Base-by-base conservation (phyloP, 2,329 filamentous ascomycete species). In the Cladosporium phlei region DNA sequence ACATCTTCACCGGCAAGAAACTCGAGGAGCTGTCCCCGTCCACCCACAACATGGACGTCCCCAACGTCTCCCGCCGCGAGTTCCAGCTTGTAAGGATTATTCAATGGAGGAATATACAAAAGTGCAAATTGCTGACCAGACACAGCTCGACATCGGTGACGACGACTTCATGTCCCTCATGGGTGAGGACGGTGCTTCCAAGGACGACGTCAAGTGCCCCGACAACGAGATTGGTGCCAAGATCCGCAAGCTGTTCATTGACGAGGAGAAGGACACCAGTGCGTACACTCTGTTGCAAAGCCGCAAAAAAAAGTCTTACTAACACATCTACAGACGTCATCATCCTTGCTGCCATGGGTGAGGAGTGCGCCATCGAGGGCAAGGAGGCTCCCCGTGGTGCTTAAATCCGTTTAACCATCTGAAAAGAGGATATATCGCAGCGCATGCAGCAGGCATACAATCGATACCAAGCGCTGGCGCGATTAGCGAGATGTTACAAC, bases 1-100 rank as follows among this genome's bases (percentile, higher is more conserved):
- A 98, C 73, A 97, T 98, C 79, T 98, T 98, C 85, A 98, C 90
- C 59, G 80, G 80, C 82, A 98, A 96, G 88, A 98, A 98, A 85
- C 82, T 95, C 60, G 93, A 98, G 80, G 94, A 98, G 78, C 83
- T 98, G 55, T 96, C 85, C 74, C 93, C 93, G 63, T 98, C 93
- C 70, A 98, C 93, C 79, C 81, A 84, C 76, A 83, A 94, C 82
- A 94, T 94, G 88, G 88, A 98, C 67, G 93, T 98, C 62, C 94
- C 94, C 74, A 85, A 93, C 76, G 91, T 97, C 74, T 71, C 70
- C 64, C 90, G 91, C 67, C 80, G 79, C 73, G 91, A 96, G 79
- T 95, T 86, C 80, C 85, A 93, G 79, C 83, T 97, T 66, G 88
- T 96, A 78, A 82, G 88, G 80, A 37, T 19, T 25, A 35, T 30